Percentiles rank a stretch among this genome's conserved stretches.
These are phyloP conservation scores for Cyberlindnera mycetangii DNA, from an alignment of 805 yeast genomes.

Conservation along the genomic window DNA sequence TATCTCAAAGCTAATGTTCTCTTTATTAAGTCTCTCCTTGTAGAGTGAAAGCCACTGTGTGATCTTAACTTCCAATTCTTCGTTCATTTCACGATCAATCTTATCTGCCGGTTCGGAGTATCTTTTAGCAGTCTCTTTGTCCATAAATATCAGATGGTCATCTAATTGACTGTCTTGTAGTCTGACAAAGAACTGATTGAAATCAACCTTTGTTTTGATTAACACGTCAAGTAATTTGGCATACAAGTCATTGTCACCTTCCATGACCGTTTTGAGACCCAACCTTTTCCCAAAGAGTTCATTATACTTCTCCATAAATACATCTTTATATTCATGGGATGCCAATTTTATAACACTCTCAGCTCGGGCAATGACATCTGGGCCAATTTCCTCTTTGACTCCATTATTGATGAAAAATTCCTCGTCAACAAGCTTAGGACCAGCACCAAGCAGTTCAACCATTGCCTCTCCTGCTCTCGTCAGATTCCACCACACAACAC, in stretches of 20 bases:
- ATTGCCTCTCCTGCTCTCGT: conserved; percentile 80
- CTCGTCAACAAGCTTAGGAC: conserved; percentile 47
- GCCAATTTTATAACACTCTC: conserved; percentile 59
- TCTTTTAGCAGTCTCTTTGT: conserved; percentile 21
- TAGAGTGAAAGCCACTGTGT: conserved; percentile 53
- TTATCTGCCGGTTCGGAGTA: conserved; percentile 29
- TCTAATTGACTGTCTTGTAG: conserved; percentile 48
- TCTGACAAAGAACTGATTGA: conserved; percentile 69
- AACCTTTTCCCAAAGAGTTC: conserved; percentile 59
- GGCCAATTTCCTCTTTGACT: conserved; percentile 46
- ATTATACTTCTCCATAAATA: conserved; percentile 58
- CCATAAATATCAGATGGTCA: conserved; percentile 30
- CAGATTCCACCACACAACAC: conserved; percentile 91
- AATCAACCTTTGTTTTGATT: conserved; percentile 64
- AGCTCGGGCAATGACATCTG: conserved; percentile 53
- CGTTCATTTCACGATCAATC: conserved; percentile 34
- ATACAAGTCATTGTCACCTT: conserved; percentile 36
- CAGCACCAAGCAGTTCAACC: conserved; percentile 79
- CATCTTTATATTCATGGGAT: conserved; percentile 61
- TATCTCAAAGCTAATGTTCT: conserved; percentile 37
- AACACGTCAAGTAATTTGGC: conserved; percentile 52
- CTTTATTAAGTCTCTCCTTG: conserved; percentile 37
- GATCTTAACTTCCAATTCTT: conserved; percentile 41
- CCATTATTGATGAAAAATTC: conserved; percentile 39
- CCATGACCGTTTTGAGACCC: conserved; percentile 51